Evolutionary conservation across 495 filamentous ascomycete species (phyloP).

Genomic region (Penicillium simplicissimum): DNA sequence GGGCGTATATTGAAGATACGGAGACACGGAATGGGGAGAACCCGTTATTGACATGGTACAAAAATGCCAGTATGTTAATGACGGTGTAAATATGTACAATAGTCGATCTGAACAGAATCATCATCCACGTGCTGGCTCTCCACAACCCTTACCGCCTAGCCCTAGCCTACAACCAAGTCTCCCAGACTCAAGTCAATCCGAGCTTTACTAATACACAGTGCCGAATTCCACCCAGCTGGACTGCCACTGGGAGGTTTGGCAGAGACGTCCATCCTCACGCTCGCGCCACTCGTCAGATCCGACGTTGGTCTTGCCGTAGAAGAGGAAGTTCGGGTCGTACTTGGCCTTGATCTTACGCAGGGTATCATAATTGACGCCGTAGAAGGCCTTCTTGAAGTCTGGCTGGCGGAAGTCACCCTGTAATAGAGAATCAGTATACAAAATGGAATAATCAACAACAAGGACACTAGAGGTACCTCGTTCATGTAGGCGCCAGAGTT

Average conservation of each 20-base stretch:
- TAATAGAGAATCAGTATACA: not conserved
- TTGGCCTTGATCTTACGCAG: slow-evolving; percentile 44
- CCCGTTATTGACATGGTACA: slow-evolving; percentile 89
- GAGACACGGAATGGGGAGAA: slow-evolving; percentile 89
- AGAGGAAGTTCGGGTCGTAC: slow-evolving; percentile 52
- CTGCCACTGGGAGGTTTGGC: slow-evolving; percentile 20
- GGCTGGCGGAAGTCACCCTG: slow-evolving; percentile 50
- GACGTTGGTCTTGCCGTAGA: slow-evolving; percentile 61
- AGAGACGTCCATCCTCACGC: slow-evolving; percentile 32
- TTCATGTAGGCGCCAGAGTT: slow-evolving; percentile 43
- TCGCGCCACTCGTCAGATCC: slow-evolving; percentile 59
- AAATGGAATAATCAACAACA: not conserved
- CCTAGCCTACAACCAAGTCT: not conserved
- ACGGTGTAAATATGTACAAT: slow-evolving; percentile 59
- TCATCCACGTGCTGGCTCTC: not conserved
- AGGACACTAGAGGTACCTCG: slow-evolving; percentile 8
- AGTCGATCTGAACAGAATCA: slow-evolving; percentile 1
- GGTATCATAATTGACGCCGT: slow-evolving; percentile 44
- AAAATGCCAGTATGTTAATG: slow-evolving; percentile 86
- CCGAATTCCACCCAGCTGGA: slow-evolving; percentile 10
- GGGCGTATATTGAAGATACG: slow-evolving; percentile 90
- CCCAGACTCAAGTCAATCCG: not conserved
- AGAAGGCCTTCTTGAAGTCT: slow-evolving; percentile 53
- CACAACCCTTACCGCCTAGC: not conserved
- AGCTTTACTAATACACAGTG: not conserved